Evolutionary conservation across 805 yeast species (phyloP).

Genomic region (Brettanomyces bruxellensis): DNA sequence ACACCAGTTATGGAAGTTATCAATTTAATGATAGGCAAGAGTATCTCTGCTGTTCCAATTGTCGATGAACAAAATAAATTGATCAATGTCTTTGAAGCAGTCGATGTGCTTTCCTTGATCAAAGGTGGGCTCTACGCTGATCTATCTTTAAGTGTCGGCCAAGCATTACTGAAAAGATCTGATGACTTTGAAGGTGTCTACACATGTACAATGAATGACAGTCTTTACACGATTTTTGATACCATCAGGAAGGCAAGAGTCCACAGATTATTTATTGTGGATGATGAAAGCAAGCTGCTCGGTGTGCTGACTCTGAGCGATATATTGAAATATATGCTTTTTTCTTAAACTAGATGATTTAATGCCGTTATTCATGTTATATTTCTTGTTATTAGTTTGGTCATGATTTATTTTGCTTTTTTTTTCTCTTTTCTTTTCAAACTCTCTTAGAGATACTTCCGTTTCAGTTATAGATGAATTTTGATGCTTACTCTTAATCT

Average conservation of each 20-base stretch:
- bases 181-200: conserved; percentile 98
- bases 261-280: conserved; percentile 88
- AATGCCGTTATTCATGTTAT: too few relatives aligned
- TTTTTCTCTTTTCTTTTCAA: too few relatives aligned
- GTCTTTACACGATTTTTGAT: conserved; percentile 83
- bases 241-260: conserved; percentile 85
- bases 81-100: conserved; percentile 90
- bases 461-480: too few relatives aligned
- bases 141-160: conserved; percentile 85
- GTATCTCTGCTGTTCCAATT: conserved; percentile 91
- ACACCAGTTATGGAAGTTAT: conserved; percentile 94
- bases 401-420: too few relatives aligned
- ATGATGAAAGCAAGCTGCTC: conserved; percentile 62
- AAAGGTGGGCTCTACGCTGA: conserved; percentile 94
- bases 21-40: conserved; percentile 62
- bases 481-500: too few relatives aligned
- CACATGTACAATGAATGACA: conserved; percentile 84
- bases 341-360: conserved; percentile 28
- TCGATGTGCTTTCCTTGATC: conserved; percentile 84
- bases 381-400: too few relatives aligned
- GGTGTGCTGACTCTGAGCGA: conserved; percentile 91
- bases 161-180: conserved; percentile 85
- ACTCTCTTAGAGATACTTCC: background rate
- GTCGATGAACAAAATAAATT: conserved; percentile 60
- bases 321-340: conserved; percentile 72